Conservation (phyloP, 2,329 filamentous ascomycete species). For the Aspergillus phoenicis region DNA sequence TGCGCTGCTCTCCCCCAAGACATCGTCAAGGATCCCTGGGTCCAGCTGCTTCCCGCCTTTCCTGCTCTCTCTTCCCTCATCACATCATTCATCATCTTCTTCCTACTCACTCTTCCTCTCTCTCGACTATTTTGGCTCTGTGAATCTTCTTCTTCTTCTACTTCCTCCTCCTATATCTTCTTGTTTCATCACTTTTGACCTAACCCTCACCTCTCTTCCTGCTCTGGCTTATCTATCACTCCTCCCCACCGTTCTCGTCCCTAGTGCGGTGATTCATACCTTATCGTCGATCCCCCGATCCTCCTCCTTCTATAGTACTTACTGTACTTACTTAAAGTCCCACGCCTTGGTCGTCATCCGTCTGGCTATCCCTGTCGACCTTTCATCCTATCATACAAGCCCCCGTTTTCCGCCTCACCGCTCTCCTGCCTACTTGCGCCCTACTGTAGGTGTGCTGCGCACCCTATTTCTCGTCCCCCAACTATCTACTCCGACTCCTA, state of each 20-base stretch:
- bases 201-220: neutral
- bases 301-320: neutral
- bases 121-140: constrained; percentile 10
- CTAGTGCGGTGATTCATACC: neutral
- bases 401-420: constrained; percentile 24
- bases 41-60: constrained; percentile 27
- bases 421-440: constrained; percentile 16
- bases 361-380: constrained; percentile 11
- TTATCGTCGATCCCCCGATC: neutral
- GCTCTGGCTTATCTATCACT: constrained; percentile 1
- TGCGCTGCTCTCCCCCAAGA: constrained; percentile 14
- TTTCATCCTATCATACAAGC: constrained; percentile 14
- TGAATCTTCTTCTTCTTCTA: neutral
- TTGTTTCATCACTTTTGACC: constrained; percentile 1
- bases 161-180: constrained; percentile 1
- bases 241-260: neutral
- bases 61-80: constrained; percentile 20
- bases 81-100: constrained; percentile 31
- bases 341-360: constrained; percentile 11
- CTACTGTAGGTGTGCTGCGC: constrained; percentile 1
- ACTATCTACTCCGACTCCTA: neutral
- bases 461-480: neutral
- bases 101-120: constrained; percentile 17
- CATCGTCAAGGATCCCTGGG: constrained; percentile 29
- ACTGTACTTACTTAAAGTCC: neutral